Conservation (phyloP, 306 rosid species). For the Castanospermum australe region DNA sequence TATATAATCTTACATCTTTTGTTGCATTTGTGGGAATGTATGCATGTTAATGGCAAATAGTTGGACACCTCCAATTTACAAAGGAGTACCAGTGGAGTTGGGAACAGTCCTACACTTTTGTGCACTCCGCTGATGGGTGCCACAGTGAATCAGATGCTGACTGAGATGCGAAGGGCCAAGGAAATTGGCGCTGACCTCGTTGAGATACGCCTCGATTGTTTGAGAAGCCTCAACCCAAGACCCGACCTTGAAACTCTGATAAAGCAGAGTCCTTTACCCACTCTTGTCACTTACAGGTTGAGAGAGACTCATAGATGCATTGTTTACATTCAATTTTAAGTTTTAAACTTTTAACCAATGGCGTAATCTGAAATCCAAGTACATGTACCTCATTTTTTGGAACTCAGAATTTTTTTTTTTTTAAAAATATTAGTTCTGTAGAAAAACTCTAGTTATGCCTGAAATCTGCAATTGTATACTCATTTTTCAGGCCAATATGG, state of each 20-base stretch:
- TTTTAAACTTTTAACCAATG: neutral
- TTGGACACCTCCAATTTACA: conserved; percentile 19
- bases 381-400: neutral
- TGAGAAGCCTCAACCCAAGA: conserved; percentile 35
- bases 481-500: conserved; percentile 38
- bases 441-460: too few relatives aligned
- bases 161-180: conserved; percentile 47
- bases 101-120: conserved; percentile 37
- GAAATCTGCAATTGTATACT: neutral
- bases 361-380: neutral
- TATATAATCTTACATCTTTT: neutral
- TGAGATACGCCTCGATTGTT: conserved; percentile 48
- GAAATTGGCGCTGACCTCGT: conserved; percentile 46
- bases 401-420: neutral
- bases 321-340: too few relatives aligned
- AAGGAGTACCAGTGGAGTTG: neutral
- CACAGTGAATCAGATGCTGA: conserved; percentile 39
- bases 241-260: conserved; percentile 39
- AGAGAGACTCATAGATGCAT: neutral
- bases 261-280: conserved; percentile 42
- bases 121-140: conserved; percentile 44
- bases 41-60: neutral
- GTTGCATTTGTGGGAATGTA: neutral
- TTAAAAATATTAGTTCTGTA: neutral
- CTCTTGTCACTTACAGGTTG: conserved; percentile 49